A percentile compares a stretch with the other conserved stretches of the same genome.
Conservation (phyloP, 2,329 filamentous ascomycete species). For the Didymella sp. region DNA sequence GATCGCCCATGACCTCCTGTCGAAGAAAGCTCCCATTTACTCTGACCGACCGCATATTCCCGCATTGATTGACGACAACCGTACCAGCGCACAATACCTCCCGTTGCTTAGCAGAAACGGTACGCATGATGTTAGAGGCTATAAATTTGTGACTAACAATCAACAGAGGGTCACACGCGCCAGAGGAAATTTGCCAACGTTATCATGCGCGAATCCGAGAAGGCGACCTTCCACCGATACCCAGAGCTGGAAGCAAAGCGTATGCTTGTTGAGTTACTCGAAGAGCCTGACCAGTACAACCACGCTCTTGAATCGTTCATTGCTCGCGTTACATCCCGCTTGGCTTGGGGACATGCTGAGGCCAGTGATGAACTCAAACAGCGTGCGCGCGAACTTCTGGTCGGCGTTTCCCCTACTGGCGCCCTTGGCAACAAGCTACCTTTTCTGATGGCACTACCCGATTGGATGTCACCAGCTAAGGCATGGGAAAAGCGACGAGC, state of each 20-base stretch:
- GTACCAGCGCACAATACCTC: conserved; percentile 55
- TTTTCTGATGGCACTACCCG: conserved; percentile 55
- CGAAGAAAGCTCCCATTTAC: conserved; percentile 56
- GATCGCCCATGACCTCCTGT: conserved; percentile 53
- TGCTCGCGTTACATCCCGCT: conserved; percentile 55
- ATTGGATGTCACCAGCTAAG: conserved; percentile 52
- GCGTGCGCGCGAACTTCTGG: conserved; percentile 55
- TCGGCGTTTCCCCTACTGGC: conserved; percentile 56
- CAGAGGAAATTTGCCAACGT: conserved; percentile 56
- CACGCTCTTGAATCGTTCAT: conserved; percentile 55
- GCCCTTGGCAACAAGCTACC: conserved; percentile 55
- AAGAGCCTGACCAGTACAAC: conserved; percentile 53
- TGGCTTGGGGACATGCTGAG: conserved; percentile 56
- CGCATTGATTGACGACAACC: conserved; percentile 53
- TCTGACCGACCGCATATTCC: conserved; percentile 57
- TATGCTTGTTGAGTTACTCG: conserved; percentile 54
- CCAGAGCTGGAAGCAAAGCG: conserved; percentile 56
- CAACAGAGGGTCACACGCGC: conserved; percentile 49
- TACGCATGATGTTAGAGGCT: conserved; percentile 22
- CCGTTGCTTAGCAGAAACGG: conserved; percentile 55
- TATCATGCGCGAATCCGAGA: conserved; percentile 55
- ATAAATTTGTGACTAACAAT: conserved; percentile 23
- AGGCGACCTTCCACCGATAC: conserved; percentile 52
- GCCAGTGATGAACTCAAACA: conserved; percentile 57
- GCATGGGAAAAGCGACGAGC: conserved; percentile 55